phyloP scores from a whole-genome alignment of 139 green algal genomes.

The Coccomyxa sp. region DNA sequence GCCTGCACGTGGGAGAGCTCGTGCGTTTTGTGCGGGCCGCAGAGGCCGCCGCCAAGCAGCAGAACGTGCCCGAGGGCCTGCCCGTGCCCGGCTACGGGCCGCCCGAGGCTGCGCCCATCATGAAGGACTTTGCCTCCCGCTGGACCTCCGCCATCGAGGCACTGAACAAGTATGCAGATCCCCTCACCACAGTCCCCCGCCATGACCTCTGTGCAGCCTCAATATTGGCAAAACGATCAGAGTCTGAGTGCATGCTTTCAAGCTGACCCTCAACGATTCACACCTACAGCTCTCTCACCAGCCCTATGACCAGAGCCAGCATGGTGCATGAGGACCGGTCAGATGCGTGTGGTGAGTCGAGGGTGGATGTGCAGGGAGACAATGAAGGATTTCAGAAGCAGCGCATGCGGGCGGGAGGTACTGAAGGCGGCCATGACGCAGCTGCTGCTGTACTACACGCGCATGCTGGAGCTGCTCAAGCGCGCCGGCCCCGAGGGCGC shows the following conservation, averaged over 20 bases:
- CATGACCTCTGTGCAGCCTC: neutral
- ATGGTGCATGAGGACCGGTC: too few relatives aligned
- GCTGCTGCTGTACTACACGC: constrained; percentile 93
- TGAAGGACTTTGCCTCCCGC: constrained; percentile 60
- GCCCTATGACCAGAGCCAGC: too few relatives aligned
- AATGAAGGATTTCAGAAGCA: constrained; percentile 56
- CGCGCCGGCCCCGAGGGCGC: constrained; percentile 61
- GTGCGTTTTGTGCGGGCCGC: constrained; percentile 69
- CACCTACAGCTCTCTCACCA: too few relatives aligned
- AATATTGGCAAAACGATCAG: neutral
- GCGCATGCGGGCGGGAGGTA: constrained; percentile 61
- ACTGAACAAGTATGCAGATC: constrained; percentile 55
- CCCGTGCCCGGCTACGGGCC: constrained; percentile 52
- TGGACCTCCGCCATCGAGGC: constrained; percentile 78
- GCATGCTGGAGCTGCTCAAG: constrained; percentile 88
- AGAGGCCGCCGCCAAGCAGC: constrained; percentile 29
- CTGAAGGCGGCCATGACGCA: constrained; percentile 88
- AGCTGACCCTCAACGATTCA: too few relatives aligned
- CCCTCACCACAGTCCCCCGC: neutral
- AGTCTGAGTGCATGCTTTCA: neutral
- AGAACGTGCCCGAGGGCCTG: constrained; percentile 49
- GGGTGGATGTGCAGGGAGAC: too few relatives aligned
- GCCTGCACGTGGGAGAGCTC: constrained; percentile 64
- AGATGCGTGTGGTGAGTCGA: too few relatives aligned
- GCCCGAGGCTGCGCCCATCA: constrained; percentile 41